Conservation (phyloP, 2,329 filamentous ascomycete genomes). For the Pseudogymnoascus sp. region DNA sequence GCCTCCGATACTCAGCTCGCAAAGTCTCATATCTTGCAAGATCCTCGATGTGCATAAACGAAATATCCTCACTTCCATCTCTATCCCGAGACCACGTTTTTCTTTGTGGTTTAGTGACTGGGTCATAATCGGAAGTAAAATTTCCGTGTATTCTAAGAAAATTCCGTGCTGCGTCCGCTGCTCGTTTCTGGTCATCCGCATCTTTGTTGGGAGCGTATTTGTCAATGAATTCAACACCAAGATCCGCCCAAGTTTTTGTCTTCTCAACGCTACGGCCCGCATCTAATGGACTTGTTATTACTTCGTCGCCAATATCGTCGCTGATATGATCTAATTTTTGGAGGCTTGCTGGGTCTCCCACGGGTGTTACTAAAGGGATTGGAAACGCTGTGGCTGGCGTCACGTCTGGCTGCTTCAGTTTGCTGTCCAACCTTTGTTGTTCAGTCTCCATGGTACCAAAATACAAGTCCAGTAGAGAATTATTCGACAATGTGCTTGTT, state of each 20-base stretch:
- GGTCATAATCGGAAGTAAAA: background rate
- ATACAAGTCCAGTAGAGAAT: background rate
- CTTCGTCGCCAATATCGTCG: background rate
- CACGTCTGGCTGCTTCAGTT: background rate
- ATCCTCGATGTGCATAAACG: background rate
- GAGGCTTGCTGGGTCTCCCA: background rate
- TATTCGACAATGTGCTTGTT: background rate
- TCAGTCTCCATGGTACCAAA: background rate
- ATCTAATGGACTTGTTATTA: background rate
- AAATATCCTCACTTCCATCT: conserved; percentile 1
- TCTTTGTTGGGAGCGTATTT: background rate
- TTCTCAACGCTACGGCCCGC: background rate
- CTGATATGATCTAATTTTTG: background rate
- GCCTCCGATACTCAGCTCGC: background rate
- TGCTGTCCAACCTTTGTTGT: background rate
- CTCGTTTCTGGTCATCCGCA: background rate
- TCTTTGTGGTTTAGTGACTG: background rate
- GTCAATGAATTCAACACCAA: background rate
- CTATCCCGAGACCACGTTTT: background rate
- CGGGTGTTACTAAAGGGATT: background rate
- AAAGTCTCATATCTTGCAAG: conserved; percentile 3
- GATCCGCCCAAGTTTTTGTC: background rate
- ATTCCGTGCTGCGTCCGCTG: conserved; percentile 10
- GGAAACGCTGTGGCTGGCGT: background rate
- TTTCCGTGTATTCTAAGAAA: conserved; percentile 14